A percentile compares a stretch with the other conserved stretches of the same genome.
phyloP scores from a whole-genome alignment of 129 eudicot genomes.

The sunflower (Helianthus annuus) region HanXRQr2.0-SUNRISE NC_035438.2:82552241-82552740 shows the following conservation, averaged over 20 bases:
- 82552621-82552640: neutral
- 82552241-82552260: neutral
- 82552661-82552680: conserved; percentile 10
- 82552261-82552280: neutral
- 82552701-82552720: conserved; percentile 18
- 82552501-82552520: neutral
- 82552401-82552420: neutral
- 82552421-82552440: neutral
- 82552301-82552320: neutral
- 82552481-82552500: neutral
- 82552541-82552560: neutral
- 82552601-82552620: neutral
- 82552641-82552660: conserved; percentile 3
- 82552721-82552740: conserved; percentile 5
- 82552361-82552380: conserved; percentile 5
- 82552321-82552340: neutral
- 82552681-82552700: conserved; percentile 18
- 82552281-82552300: neutral
- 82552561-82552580: neutral
- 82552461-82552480: neutral
- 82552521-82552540: neutral
- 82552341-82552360: neutral
- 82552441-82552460: neutral
- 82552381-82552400: neutral
- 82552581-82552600: neutral